These are phyloP conservation scores for Lithospermum erythrorhizon DNA, from an alignment of 257 asterid species.

Conservation along the genomic window DNA sequence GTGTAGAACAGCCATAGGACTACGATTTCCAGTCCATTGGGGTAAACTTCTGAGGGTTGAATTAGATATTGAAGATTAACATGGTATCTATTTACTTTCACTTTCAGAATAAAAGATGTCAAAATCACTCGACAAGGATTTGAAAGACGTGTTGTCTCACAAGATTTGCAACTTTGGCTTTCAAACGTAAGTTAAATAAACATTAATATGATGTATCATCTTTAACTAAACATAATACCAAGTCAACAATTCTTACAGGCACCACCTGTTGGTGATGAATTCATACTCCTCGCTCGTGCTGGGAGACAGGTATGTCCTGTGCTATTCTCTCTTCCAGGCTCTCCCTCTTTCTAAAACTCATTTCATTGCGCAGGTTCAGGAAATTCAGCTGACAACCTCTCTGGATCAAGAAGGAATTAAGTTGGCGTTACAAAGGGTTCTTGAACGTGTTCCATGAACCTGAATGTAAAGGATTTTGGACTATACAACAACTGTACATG, in stretches of 20 bases:
- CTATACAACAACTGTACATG: neutral
- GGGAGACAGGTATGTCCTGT: conserved; percentile 67
- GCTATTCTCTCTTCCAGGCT: neutral
- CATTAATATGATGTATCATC: neutral
- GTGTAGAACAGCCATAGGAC: neutral
- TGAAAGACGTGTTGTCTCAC: conserved; percentile 92
- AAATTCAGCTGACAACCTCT: conserved; percentile 73
- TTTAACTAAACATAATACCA: neutral
- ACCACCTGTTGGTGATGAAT: conserved; percentile 62
- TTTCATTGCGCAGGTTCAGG: conserved; percentile 58
- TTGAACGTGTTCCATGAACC: conserved; percentile 72
- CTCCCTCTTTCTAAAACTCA: neutral
- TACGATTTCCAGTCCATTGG: no score
- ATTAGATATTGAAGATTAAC: neutral
- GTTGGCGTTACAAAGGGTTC: conserved; percentile 61
- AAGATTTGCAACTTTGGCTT: conserved; percentile 96
- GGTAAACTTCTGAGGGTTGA: no score
- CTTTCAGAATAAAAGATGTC: conserved; percentile 46
- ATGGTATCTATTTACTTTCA: conserved; percentile 1
- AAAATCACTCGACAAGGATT: conserved; percentile 79
- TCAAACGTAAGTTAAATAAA: conserved; percentile 50
- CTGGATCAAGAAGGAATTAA: conserved; percentile 94
- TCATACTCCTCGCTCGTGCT: conserved; percentile 91
- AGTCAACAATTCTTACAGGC: conserved; percentile 29
- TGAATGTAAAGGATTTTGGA: neutral